phyloP scores from a whole-genome alignment of 768 basidiomycete genomes.

The Hericium erinaceus region DNA sequence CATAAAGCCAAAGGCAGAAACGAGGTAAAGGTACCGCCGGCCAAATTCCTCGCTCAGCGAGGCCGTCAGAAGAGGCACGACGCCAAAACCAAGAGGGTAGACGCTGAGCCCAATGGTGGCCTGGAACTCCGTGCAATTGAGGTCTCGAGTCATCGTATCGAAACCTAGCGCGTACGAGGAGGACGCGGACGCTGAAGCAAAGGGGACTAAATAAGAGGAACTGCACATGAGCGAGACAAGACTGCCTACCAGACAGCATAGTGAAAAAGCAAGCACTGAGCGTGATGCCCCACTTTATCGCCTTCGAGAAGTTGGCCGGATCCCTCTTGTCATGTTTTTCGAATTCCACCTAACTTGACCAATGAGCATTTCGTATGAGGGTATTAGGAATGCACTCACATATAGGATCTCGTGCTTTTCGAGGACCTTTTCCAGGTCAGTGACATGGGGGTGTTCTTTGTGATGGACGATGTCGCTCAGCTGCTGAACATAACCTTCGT shows the following conservation, averaged over 20 bases:
- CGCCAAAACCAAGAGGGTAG: constrained; percentile 51
- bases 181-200: constrained; percentile 34
- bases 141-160: constrained; percentile 41
- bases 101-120: constrained; percentile 30
- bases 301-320: constrained; percentile 23
- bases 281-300: constrained; percentile 32
- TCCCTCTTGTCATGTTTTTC: constrained; percentile 24
- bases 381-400: not conserved
- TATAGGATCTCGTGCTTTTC: not conserved
- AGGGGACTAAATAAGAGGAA: not conserved
- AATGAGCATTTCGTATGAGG: not conserved
- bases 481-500: not conserved
- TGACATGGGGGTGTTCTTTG: not conserved
- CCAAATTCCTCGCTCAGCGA: constrained; percentile 71
- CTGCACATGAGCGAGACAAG: not conserved
- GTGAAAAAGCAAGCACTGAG: constrained; percentile 39
- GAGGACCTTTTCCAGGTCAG: not conserved
- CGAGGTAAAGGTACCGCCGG: constrained; percentile 48
- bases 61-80: constrained; percentile 57
- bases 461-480: not conserved
- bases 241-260: constrained; percentile 32
- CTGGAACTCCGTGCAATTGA: constrained; percentile 23
- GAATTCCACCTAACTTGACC: constrained; percentile 24
- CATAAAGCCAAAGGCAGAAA: constrained; percentile 39
- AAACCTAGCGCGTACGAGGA: constrained; percentile 49